These are phyloP conservation scores for Apophysomyces variabilis DNA, from an alignment of 371 early-diverging fungal species.

Conservation along the genomic window DNA sequence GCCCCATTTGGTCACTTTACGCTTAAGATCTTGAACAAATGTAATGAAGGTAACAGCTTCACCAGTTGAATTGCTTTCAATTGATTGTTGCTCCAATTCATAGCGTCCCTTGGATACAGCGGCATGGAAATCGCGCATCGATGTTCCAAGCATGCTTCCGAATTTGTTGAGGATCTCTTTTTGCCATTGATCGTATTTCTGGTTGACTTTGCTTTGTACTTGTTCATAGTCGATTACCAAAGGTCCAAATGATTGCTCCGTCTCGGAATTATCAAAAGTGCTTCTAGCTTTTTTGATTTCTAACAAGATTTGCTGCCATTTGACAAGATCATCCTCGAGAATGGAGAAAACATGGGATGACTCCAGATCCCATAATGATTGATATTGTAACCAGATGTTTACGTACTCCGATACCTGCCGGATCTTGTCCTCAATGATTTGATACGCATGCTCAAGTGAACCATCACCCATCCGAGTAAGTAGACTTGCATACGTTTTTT, in stretches of 20 bases:
- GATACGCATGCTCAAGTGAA: constrained; percentile 79
- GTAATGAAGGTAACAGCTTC: constrained; percentile 95
- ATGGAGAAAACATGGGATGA: constrained; percentile 78
- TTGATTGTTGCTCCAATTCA: constrained; percentile 89
- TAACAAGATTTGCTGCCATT: constrained; percentile 93
- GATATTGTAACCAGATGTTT: constrained; percentile 96
- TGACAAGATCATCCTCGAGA: constrained; percentile 89
- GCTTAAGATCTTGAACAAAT: constrained; percentile 95
- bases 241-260: constrained; percentile 86
- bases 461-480: constrained; percentile 75
- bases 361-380: constrained; percentile 97
- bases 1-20: constrained; percentile 84
- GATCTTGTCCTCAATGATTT: constrained; percentile 81
- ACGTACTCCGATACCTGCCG: constrained; percentile 85
- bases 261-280: constrained; percentile 96
- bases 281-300: constrained; percentile 94
- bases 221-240: constrained; percentile 94
- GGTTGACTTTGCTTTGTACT: constrained; percentile 97
- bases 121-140: constrained; percentile 87
- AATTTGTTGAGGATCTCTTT: constrained; percentile 93
- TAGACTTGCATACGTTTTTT: constrained; percentile 74
- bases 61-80: constrained; percentile 84
- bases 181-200: constrained; percentile 98
- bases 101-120: constrained; percentile 80
- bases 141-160: constrained; percentile 78